Base-by-base conservation (phyloP, 2,329 filamentous ascomycete genomes). In the Aureobasidium sp. region DNA sequence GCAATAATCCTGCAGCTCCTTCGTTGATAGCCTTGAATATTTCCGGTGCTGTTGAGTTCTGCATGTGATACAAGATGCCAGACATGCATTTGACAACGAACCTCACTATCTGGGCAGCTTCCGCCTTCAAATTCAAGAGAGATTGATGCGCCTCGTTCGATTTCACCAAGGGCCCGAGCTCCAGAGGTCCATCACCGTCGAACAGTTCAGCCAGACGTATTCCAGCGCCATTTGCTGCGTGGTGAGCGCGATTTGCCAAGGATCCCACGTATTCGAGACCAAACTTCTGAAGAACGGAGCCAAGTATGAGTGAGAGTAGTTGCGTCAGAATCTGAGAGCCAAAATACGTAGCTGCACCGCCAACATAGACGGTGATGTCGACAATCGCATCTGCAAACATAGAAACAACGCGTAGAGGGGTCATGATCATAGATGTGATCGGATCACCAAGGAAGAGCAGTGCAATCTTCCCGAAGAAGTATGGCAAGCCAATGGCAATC, bases 401-500 rank as follows among this genome's bases (percentile, higher is more conserved):
- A 45, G 92, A 89, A 10, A 91, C 70, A 42, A 91, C 79, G 50
- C 84, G 84, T 23, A 95, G 76, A 4, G 93, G 85, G 15, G 90
- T 81, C 70, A 84, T 84, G 63, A 88, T 69, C 54, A 84, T 71
- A 31, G 85, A 76, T n/a, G 80, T 77, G 38, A 90, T 76, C 2
- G 93, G 93, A 65, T 91, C 90, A 13, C 89, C 90, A 25, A 93
- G 71, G 53, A 92, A 78, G 70, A 93, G 86, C 45, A 97, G 79
- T 4, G 89, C 85, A 27, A 95, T 78, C 65, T 95, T 92, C 15
- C 94, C 94, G 69, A 91, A 86, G 60, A 96, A 87, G 74, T 97
- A 99, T 0, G 94, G 94, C 55, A 96, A 76, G 76, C 94, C 96
- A 46, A 97, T 84, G 55, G 91, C 93, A 61, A 88, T 78, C 57